Evolutionary conservation across 495 filamentous ascomycete genomes (phyloP), one percentile per base, ranked within the genome.

Genomic region (Neurospora sp.): DNA sequence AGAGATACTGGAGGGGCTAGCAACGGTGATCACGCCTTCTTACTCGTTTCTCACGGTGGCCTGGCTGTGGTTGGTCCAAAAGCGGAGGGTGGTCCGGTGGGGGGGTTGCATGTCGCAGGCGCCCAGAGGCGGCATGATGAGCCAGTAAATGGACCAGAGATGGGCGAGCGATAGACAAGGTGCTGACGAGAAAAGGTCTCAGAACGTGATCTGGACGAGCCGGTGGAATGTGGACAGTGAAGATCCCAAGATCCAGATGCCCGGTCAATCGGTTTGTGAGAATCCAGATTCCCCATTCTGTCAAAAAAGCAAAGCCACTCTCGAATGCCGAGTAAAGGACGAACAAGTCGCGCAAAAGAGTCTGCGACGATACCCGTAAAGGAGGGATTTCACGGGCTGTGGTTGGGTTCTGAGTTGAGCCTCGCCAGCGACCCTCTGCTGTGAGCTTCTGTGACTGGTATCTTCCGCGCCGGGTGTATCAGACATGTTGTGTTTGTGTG

Each of bases 41-140:
- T 37, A 35, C 70, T 39, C 45, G 65, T 59, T 70, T 77, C 68
- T 70, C 76, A 77, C 76, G n/a, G 79, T 80, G 78, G 73, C 69
- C 71, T 70, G 42, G 4, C 20, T 69, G 70, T 78, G 77, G 77
- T 80, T 80, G 79, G 79, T 77, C 73, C 69, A 61, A 44, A 70
- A 73, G 69, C 73, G 73, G 40, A 39, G 70, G 40, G 45, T 69
- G 31, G 69, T 45, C 44, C 37, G 53, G 40, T 22, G 61, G 38
- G 76, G 70, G 37, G 65, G 27, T 65, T 65, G 53, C 53, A 65
- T 35, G 53, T 65, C 12, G 37, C 65, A 68, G 73, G 22, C 48
- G 44, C 70, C 68, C 70, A 45, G 31, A 76, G 75, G 73, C 75
- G 73, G 75, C 75, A 76, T 75, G 75, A 75, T 70, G 61, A 41